Percentiles rank a stretch among this genome's conserved stretches.
Conservation (phyloP, 2,329 filamentous ascomycete genomes). For the Fusarium illudens region DNA sequence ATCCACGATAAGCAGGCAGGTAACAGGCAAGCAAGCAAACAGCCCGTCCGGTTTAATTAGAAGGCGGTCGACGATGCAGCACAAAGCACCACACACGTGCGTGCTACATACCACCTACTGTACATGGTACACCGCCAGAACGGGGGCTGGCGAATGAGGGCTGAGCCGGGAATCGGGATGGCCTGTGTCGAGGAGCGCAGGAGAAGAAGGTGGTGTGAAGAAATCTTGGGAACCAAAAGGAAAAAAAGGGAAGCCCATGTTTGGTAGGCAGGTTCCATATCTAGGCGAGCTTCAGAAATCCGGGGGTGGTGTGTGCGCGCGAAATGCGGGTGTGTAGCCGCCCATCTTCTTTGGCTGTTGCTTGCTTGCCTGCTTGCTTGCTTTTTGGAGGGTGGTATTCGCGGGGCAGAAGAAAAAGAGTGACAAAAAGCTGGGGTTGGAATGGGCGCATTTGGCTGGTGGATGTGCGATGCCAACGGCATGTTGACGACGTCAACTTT, state of each 20-base stretch:
- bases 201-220: constrained; percentile 30
- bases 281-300: constrained; percentile 22
- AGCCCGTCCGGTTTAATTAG: constrained; percentile 17
- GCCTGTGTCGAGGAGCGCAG: constrained; percentile 8
- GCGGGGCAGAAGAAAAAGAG: constrained; percentile 16
- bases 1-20: constrained; percentile 26
- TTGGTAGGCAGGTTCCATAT: constrained; percentile 13
- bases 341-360: not conserved
- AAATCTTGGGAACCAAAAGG: constrained; percentile 26
- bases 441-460: constrained; percentile 28
- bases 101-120: constrained; percentile 8
- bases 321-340: constrained; percentile 20
- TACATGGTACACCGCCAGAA: constrained; percentile 36
- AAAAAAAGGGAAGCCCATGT: constrained; percentile 9
- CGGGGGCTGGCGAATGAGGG: constrained; percentile 27
- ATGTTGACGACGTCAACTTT: constrained; percentile 29
- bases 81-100: constrained; percentile 27
- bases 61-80: constrained; percentile 13
- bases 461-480: constrained; percentile 19
- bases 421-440: constrained; percentile 34
- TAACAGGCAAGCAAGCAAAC: too few species aligned
- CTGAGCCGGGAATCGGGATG: constrained; percentile 25
- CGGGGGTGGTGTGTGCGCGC: constrained; percentile 33
- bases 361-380: constrained; percentile 12
- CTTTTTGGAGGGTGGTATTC: constrained; percentile 31